Conservation (phyloP, 345 rosid species). For the Melaleuca quinquenervia region DNA sequence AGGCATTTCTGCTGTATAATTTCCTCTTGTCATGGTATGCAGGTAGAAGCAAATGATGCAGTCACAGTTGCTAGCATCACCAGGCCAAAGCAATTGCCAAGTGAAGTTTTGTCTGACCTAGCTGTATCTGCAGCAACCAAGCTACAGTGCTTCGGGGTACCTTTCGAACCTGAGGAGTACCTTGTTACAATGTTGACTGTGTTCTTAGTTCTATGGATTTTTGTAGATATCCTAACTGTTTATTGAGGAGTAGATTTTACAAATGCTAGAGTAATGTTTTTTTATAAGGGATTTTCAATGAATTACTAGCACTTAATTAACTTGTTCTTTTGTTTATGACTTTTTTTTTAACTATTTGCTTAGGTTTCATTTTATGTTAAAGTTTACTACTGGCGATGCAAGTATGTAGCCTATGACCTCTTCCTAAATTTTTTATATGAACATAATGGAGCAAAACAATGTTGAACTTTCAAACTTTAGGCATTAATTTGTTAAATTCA, state of each 20-base stretch:
- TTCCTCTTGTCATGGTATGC: not conserved
- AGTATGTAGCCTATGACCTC: not conserved
- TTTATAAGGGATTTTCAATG: not conserved
- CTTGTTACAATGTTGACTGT: not conserved
- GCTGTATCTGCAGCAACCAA: constrained; percentile 88
- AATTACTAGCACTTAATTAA: not conserved
- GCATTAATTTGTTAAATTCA: not conserved
- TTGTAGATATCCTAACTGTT: not conserved
- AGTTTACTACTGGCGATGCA: not conserved
- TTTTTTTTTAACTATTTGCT: not conserved
- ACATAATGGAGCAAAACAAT: not conserved
- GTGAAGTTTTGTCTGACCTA: constrained; percentile 67
- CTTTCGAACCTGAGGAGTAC: not conserved
- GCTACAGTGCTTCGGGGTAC: constrained; percentile 81
- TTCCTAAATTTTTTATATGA: not conserved
- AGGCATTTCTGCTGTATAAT: not conserved
- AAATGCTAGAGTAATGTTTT: not conserved
- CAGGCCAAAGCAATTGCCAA: constrained; percentile 65
- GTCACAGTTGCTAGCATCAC: constrained; percentile 78
- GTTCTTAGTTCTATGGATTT: constrained; percentile 1
- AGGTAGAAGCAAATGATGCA: constrained; percentile 89
- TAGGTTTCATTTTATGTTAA: not conserved
- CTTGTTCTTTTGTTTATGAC: not conserved
- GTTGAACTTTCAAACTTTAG: not conserved
- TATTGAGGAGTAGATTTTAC: not conserved